Percentiles rank a stretch among this genome's conserved stretches.
Conservation (phyloP, 2,329 filamentous ascomycete species). For the Apiospora rasikravindrae region DNA sequence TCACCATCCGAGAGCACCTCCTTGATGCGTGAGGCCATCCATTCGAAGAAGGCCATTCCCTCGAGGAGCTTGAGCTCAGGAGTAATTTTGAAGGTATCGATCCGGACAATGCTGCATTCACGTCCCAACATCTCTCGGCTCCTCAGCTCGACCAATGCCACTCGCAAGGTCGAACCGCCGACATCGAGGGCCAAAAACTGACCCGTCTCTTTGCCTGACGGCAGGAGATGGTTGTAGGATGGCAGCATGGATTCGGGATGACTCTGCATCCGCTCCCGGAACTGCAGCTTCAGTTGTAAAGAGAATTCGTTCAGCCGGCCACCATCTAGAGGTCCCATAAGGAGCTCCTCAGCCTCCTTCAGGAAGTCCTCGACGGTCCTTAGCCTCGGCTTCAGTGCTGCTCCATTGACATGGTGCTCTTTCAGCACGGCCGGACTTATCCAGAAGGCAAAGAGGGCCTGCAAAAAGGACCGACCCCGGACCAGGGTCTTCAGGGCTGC, state of each 20-base stretch:
- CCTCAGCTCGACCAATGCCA: constrained; percentile 66
- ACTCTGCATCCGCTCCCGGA: constrained; percentile 55
- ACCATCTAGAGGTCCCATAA: constrained; percentile 54
- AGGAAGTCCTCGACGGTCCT: constrained; percentile 57
- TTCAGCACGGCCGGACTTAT: constrained; percentile 47
- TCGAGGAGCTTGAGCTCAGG: constrained; percentile 59
- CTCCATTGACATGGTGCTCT: constrained; percentile 30
- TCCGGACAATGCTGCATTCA: constrained; percentile 58
- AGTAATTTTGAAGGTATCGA: constrained; percentile 62
- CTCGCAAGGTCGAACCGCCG: constrained; percentile 70
- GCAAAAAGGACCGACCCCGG: constrained; percentile 63
- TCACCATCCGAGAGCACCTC: constrained; percentile 58
- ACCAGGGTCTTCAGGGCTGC: constrained; percentile 63
- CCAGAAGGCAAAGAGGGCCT: constrained; percentile 62
- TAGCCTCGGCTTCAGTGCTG: background rate
- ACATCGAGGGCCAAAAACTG: constrained; percentile 69
- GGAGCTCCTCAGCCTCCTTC: constrained; percentile 57
- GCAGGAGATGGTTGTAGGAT: constrained; percentile 69
- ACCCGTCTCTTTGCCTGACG: constrained; percentile 63
- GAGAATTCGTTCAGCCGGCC: constrained; percentile 54
- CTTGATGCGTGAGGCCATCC: constrained; percentile 67
- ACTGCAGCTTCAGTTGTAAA: constrained; percentile 58
- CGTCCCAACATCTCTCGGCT: constrained; percentile 48
- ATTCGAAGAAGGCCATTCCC: constrained; percentile 68
- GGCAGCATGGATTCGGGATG: constrained; percentile 67